A percentile compares a stretch with the other conserved stretches of the same genome.
Evolutionary conservation across 768 basidiomycete species (phyloP).

Genomic region (Tricholoma flavovirens): DNA sequence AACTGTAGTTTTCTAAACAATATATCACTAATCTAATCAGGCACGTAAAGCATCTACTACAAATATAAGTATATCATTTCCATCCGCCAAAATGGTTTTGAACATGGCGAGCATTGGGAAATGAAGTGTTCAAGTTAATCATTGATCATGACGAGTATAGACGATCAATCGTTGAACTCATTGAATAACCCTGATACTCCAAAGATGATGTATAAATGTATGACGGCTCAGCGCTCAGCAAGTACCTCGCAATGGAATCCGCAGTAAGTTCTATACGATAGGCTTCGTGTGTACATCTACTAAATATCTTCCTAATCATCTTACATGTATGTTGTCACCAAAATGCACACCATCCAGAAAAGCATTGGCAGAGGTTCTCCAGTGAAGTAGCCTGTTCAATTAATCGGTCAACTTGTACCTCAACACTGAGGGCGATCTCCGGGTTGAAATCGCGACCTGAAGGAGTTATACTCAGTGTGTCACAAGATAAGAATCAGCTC

Average conservation of each 20-base stretch:
- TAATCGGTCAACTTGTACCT: conserved; percentile 84
- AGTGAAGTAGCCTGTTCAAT: conserved; percentile 90
- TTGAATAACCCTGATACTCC: no score
- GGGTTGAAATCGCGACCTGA: conserved; percentile 92
- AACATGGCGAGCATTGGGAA: not conserved
- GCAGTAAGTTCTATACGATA: no score
- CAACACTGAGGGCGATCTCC: conserved; percentile 64
- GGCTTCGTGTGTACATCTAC: no score
- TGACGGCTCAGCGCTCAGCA: no score
- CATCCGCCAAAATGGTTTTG: not conserved
- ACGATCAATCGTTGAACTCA: no score
- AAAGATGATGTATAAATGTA: no score
- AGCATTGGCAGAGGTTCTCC: conserved; percentile 95
- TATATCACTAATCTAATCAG: not conserved
- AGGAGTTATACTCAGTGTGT: not conserved
- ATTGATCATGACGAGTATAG: no score
- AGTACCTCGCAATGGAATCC: no score
- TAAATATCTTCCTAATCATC: no score
- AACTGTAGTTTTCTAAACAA: not conserved
- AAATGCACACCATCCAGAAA: conserved; percentile 92
- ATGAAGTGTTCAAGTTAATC: no score
- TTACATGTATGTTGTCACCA: conserved; percentile 39
- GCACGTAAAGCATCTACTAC: not conserved
- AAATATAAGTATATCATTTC: not conserved
- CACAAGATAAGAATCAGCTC: not conserved